Conservation (phyloP, 352 stramenopile species). For the Phytophthora foliorum region DNA sequence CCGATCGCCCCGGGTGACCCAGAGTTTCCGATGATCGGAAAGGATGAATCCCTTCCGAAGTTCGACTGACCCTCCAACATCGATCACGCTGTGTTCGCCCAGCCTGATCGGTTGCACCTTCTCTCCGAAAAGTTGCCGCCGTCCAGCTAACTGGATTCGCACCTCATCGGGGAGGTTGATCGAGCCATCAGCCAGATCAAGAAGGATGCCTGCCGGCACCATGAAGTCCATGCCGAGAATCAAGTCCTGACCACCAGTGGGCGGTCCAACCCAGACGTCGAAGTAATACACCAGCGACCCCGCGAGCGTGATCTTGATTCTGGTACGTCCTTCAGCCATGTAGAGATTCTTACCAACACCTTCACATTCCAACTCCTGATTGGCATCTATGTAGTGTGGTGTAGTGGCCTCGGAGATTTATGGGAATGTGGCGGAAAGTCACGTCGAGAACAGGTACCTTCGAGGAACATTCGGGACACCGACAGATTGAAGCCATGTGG, state of each 20-base stretch:
- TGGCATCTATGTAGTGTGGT: too few relatives aligned
- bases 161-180: conserved; percentile 24
- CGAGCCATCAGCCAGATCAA: conserved; percentile 20
- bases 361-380: conserved; percentile 32
- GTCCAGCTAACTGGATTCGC: neutral
- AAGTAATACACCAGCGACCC: conserved; percentile 24
- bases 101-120: too few relatives aligned
- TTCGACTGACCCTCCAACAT: too few relatives aligned
- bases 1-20: neutral
- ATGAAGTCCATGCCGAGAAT: conserved; percentile 34
- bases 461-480: too few relatives aligned
- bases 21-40: conserved; percentile 9
- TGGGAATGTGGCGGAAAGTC: too few relatives aligned
- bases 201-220: conserved; percentile 5
- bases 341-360: conserved; percentile 12
- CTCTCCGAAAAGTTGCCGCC: neutral
- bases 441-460: too few relatives aligned
- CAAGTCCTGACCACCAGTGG: conserved; percentile 15
- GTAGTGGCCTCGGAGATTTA: too few relatives aligned
- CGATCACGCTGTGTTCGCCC: too few relatives aligned
- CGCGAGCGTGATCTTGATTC: conserved; percentile 24
- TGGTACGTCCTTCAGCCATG: conserved; percentile 6
- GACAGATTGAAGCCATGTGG: too few relatives aligned
- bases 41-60: too few relatives aligned
- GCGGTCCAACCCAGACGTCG: conserved; percentile 17